Evolutionary conservation across 257 asterid genomes (phyloP).

Genomic region (Cordia subcordata): DNA sequence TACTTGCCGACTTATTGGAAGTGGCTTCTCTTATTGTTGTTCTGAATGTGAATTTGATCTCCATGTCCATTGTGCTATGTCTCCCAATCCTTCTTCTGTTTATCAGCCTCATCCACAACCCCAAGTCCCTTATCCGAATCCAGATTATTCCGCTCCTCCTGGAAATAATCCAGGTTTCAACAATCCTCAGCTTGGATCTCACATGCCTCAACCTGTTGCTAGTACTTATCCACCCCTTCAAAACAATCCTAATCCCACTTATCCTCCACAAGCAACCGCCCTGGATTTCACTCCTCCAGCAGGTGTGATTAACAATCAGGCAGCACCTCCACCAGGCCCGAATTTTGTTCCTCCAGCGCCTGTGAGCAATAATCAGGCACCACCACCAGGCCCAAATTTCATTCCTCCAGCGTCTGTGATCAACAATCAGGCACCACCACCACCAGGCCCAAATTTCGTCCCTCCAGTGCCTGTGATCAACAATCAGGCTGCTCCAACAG

Average conservation of each 20-base stretch:
- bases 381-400: background rate
- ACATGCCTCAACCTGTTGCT: background rate
- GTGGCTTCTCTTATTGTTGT: constrained; percentile 50
- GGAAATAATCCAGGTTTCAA: constrained; percentile 7
- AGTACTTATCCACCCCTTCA: background rate
- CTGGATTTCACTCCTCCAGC: constrained; percentile 5
- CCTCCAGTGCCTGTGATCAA: background rate
- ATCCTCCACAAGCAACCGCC: background rate
- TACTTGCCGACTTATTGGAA: constrained; percentile 42
- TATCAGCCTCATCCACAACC: constrained; percentile 6
- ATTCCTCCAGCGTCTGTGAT: too few species aligned
- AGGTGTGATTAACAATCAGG: background rate
- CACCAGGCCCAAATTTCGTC: background rate
- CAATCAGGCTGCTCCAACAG: background rate
- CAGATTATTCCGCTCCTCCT: background rate
- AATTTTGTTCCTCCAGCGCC: background rate
- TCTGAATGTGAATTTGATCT: constrained; percentile 67
- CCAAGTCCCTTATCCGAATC: constrained; percentile 14
- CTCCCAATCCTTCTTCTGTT: constrained; percentile 5
- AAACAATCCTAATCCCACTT: constrained; percentile 2
- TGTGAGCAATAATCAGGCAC: background rate
- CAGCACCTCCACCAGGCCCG: background rate
- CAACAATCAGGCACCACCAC: background rate
- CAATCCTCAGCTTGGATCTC: background rate
- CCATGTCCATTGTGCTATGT: constrained; percentile 57